These are phyloP conservation scores for Penicillium olsonii DNA, from an alignment of 2,329 filamentous ascomycete species.

Conservation along the genomic window DNA sequence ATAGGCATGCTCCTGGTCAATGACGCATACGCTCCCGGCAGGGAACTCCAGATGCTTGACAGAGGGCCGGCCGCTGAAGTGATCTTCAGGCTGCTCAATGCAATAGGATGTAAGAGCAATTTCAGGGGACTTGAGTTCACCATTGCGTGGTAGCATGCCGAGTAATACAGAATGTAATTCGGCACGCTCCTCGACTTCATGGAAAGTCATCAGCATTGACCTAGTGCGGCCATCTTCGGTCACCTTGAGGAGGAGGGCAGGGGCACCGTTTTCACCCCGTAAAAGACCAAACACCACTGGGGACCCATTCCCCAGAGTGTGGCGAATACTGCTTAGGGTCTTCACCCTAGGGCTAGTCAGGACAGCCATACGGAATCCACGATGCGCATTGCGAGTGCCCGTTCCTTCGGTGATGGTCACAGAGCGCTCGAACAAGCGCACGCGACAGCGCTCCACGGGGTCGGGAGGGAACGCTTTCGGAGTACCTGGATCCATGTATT, in stretches of 20 bases:
- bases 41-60: constrained; percentile 40
- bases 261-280: constrained; percentile 68
- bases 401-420: constrained; percentile 70
- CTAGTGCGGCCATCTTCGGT: constrained; percentile 66
- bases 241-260: constrained; percentile 70
- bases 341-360: constrained; percentile 77
- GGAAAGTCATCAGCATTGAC: constrained; percentile 76
- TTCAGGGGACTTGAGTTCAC: constrained; percentile 72
- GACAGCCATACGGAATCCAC: constrained; percentile 76
- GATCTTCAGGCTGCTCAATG: constrained; percentile 55
- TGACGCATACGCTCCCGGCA: constrained; percentile 51
- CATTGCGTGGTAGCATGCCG: constrained; percentile 66
- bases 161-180: constrained; percentile 72
- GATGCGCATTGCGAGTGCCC: constrained; percentile 71
- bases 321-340: constrained; percentile 73
- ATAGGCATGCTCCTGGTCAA: constrained; percentile 67
- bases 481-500: constrained; percentile 75
- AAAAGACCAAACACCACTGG: constrained; percentile 79
- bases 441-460: constrained; percentile 67
- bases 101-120: constrained; percentile 66
- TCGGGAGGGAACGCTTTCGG: constrained; percentile 76
- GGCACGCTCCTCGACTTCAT: constrained; percentile 69
- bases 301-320: constrained; percentile 63
- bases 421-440: constrained; percentile 73
- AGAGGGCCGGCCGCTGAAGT: constrained; percentile 27